Base-by-base conservation (phyloP, 163 green algal genomes). In the Dunaliella salina region DNA sequence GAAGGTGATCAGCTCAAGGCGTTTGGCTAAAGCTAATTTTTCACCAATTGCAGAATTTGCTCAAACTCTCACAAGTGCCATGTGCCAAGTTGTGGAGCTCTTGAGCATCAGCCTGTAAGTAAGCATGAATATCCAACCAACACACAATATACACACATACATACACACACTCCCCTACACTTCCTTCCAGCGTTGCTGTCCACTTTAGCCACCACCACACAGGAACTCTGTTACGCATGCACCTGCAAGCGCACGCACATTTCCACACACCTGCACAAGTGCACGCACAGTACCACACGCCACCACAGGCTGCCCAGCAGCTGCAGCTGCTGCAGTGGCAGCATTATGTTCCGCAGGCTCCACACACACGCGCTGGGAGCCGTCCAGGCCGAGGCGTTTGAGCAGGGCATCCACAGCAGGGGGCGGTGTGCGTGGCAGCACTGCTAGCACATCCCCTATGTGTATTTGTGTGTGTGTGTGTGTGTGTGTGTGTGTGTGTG, bases 391-490 rank as follows among this genome's bases (percentile, higher is more conserved):
- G 22, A 93, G 71, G 0, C 90, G 90, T 32, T 63, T 29, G 45
- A 96, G 85, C 3, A 97, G 91, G 3, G 84, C 86, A 15, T 93
- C 86, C 67, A 97, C 90, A 24, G 88, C 89, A 24, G 87, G 85
- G 12, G 30, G 29, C 1, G 86, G 67, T 86, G 95, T 93, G 25
- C 85, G 69, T 0, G 95, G 95, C 33, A 94, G 89, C 13, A 97
- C 90, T 0, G 87, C 88, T 80, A 96, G 86, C 33, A 96, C 79
- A 78, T 96, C 95, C 1, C 96, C 95, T 22, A 95, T 92, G 20
- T 88, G 4, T 30, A 24, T 69, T 3, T 81, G 34, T 35, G 33
- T 46, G 11, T 81, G 50, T 75, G 63, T 75, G 63, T 75, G 11
- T 75, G 63, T 15, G 11, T 75, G 24, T 29, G 63, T 29, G 63